phyloP scores from a whole-genome alignment of 73 alveolate species.

The Symbiodinium natans region DNA sequence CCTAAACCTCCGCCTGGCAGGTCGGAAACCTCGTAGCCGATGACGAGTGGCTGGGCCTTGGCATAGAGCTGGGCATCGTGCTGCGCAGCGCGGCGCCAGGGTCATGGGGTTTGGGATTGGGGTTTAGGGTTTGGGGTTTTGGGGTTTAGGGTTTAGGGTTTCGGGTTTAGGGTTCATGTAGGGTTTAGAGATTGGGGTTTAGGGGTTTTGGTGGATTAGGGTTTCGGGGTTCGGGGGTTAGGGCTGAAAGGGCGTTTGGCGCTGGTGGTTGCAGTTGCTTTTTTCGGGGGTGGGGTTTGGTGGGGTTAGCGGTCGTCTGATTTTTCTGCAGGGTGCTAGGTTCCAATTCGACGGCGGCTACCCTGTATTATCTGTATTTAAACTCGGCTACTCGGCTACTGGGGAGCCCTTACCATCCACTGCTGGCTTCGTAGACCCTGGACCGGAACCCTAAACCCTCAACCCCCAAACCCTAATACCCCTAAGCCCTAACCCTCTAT shows the following conservation, averaged over 20 bases:
- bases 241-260: neutral
- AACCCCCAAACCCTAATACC: too few relatives aligned
- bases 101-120: neutral
- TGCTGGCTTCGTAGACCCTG: too few relatives aligned
- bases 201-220: neutral
- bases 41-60: conserved; percentile 14
- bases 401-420: too few relatives aligned
- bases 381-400: too few relatives aligned
- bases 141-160: neutral
- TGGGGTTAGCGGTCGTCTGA: too few relatives aligned
- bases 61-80: conserved; percentile 3
- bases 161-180: neutral
- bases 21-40: neutral
- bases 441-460: too few relatives aligned
- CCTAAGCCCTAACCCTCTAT: neutral
- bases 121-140: neutral
- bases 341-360: too few relatives aligned
- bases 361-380: too few relatives aligned
- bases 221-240: neutral
- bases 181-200: neutral
- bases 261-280: neutral
- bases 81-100: conserved; percentile 5
- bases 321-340: too few relatives aligned
- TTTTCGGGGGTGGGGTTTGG: too few relatives aligned
- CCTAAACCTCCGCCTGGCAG: neutral